Evolutionary conservation across 2,329 filamentous ascomycete genomes (phyloP), one percentile per base, ranked within the genome.

Genomic region (Pseudogymnoascus sp.): DNA sequence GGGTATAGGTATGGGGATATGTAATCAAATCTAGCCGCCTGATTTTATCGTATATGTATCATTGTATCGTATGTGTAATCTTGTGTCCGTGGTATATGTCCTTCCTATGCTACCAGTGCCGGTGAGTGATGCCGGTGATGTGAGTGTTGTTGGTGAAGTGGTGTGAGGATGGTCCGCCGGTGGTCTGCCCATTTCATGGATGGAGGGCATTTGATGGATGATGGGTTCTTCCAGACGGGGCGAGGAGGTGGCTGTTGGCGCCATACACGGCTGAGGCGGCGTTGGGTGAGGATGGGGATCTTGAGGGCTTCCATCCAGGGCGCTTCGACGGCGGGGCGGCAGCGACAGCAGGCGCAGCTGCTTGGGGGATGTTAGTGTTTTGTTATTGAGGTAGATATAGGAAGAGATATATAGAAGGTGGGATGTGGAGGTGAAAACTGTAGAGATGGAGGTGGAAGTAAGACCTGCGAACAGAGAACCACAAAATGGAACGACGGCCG

Each of bases 241-340:
- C 45, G 45, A 1, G 45, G 45, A 2, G 45, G 45, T 1, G 41
- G 41, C 41, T 45, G 41, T 16, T 45, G 18, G 11, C 21, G 18
- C 41, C 41, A 45, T 14, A 45, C 41, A 7, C 41, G 41, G 41
- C 21, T 45, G 41, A 45, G 41, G 4, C 41, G 41, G 41, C 41
- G 41, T 14, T 45, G 21, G 41, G 41, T 45, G 41, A 45, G 41
- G 12, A 45, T n/a, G 41, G 41, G 41, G 41, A 45, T 31, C 45
- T 52, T 52, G 45, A 52, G 45, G 25, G 45, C 45, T 31, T 52
- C 45, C 45, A 52, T 52, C 45, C 45, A 52, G 25, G 45, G 45
- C 2, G 45, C 45, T 3, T 52, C 25, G 45, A 52, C 45, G n/a
- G 45, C 45, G 5, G 45, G 45, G 16, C 45, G 45, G 25, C 45